These are phyloP conservation scores for Cladosporium cucumerinum DNA, from an alignment of 2,329 filamentous ascomycete genomes.

Conservation along the genomic window DNA sequence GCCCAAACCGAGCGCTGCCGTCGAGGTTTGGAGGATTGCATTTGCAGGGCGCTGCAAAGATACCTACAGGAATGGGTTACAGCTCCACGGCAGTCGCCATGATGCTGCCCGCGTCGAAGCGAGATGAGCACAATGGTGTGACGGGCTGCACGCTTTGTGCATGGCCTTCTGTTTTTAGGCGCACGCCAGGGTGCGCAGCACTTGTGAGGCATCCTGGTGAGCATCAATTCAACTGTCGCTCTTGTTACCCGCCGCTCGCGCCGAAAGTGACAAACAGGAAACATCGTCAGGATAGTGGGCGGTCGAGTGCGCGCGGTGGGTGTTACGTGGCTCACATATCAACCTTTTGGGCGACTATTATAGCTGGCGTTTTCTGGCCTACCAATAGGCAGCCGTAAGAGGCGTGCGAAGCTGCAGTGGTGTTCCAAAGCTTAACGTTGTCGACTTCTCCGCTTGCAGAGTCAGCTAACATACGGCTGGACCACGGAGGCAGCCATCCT, in stretches of 20 bases:
- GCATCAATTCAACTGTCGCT: conserved; percentile 6
- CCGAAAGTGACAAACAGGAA: background rate
- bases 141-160: conserved; percentile 11
- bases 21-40: background rate
- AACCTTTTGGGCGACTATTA: conserved; percentile 5
- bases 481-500: background rate
- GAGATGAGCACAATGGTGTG: conserved; percentile 16
- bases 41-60: background rate
- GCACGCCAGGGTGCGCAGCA: conserved; percentile 5
- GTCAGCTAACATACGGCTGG: background rate
- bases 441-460: conserved; percentile 2
- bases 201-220: conserved; percentile 6
- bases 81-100: conserved; percentile 14
- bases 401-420: background rate
- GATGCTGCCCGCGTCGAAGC: conserved; percentile 13
- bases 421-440: conserved; percentile 11
- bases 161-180: conserved; percentile 7
- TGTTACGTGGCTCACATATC: background rate
- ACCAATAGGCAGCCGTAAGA: background rate
- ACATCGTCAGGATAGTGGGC: background rate
- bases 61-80: background rate
- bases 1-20: conserved; percentile 10
- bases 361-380: conserved; percentile 1
- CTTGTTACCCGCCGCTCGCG: background rate
- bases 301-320: background rate